A percentile compares a stretch with the other conserved stretches of the same genome.
phyloP scores from a whole-genome alignment of 2,329 filamentous ascomycete genomes.

The Hypoxylon sp. region DNA sequence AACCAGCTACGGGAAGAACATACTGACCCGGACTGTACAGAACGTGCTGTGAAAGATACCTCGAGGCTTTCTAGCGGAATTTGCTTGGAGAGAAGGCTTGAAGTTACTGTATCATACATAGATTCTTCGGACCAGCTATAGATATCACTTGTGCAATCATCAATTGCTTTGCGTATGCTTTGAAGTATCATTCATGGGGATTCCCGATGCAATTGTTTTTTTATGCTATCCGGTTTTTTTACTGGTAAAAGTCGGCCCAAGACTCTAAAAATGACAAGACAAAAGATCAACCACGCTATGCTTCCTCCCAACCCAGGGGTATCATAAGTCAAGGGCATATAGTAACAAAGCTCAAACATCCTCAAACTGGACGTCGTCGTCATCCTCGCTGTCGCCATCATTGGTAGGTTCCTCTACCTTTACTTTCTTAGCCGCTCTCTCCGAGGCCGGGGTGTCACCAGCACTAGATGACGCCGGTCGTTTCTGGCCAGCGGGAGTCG shows the following conservation, averaged over 20 bases:
- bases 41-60: conserved; percentile 16
- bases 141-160: conserved; percentile 15
- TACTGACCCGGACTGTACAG: not conserved
- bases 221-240: conserved; percentile 25
- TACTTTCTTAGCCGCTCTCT: conserved; percentile 63
- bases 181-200: conserved; percentile 7
- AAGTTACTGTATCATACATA: conserved; percentile 15
- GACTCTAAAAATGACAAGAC: conserved; percentile 16
- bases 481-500: conserved; percentile 48
- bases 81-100: conserved; percentile 12
- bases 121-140: conserved; percentile 18
- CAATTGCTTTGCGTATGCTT: conserved; percentile 2
- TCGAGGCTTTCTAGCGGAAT: conserved; percentile 2
- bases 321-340: conserved; percentile 26
- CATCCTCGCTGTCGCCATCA: conserved; percentile 52
- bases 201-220: conserved; percentile 21
- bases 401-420: conserved; percentile 60
- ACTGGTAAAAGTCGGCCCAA: conserved; percentile 16
- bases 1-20: not conserved
- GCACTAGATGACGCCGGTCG: conserved; percentile 47
- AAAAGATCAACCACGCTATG: conserved; percentile 22
- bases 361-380: conserved; percentile 60
- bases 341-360: conserved; percentile 52
- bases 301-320: conserved; percentile 25
- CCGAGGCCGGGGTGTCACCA: conserved; percentile 50